Evolutionary conservation across 148 eudicot genomes (phyloP), one percentile per base, ranked within the genome.

Genomic region (Spergularia marina): DNA sequence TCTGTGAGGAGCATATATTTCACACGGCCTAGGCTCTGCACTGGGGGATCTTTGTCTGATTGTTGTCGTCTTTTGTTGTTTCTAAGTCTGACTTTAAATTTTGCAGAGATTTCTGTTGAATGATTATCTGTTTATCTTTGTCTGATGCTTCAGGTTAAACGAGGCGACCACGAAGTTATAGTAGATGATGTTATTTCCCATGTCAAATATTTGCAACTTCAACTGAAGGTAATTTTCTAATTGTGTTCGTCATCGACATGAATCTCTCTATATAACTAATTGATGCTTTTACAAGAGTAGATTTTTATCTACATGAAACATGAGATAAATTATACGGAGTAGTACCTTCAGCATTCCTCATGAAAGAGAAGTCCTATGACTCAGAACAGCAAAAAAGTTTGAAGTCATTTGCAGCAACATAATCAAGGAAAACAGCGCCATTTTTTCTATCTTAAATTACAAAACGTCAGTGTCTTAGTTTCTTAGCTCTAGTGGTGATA

Each of bases 151-250:
- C 71, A 65, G 81, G 72, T 30, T n/a, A 77, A 49, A 36, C 12
- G 18, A 65, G 65, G 63, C 15, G 52, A 65, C 25, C 51, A 68
- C 56, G 76, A 72, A 47, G 51, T 72, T 58, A 36, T 73, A 23
- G 21, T 78, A 36, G 58, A 78, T 57, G 59, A 57, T 65, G 65
- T 58, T n/a, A 47, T 73, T 8, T 51, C 76, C 10, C 56, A 72
- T 55, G 53, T 78, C 47, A 73, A 72, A 76, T 65, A 72, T 66
- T 57, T 78, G 67, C 66, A 72, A 59, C 67, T 72, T 72, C 81
- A 78, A 58, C 67, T 78, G 56, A 78, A 72, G 81, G 81, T 78
- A 64, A 62, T 41, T 55, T 47, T 18, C 36, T 44, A 54, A 30
- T 52, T 39, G 61, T 34, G 16, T 12, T 12, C 13, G 55, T 52